These are phyloP conservation scores for Serendipita sp. DNA, from an alignment of 768 basidiomycete species.

Conservation along the genomic window DNA sequence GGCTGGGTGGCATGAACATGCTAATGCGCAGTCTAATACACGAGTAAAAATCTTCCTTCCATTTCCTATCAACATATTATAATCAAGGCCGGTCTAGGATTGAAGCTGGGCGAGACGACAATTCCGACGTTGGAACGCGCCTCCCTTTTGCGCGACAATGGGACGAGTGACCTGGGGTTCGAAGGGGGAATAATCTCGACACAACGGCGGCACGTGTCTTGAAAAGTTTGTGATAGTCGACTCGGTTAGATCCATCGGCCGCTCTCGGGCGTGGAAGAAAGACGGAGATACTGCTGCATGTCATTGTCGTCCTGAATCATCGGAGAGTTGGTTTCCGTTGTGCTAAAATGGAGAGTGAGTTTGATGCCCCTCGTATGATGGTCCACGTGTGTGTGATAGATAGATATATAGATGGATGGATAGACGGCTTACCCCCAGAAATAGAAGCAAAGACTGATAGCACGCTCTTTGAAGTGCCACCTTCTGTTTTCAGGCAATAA, in stretches of 20 bases:
- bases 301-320: not conserved
- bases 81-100: no score
- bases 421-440: constrained; percentile 1
- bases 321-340: not conserved
- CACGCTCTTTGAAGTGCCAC: constrained; percentile 7
- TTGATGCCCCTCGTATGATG: no score
- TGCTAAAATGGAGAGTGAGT: not conserved
- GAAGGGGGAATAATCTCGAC: not conserved
- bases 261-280: not conserved
- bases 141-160: not conserved
- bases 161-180: not conserved
- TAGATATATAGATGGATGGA: no score
- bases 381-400: no score
- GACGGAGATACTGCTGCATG: constrained; percentile 2
- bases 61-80: no score
- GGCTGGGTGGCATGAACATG: no score
- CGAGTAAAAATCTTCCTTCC: no score
- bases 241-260: not conserved
- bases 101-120: no score
- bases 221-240: not conserved
- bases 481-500: not conserved
- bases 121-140: not conserved
- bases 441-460: constrained; percentile 6
- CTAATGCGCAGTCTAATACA: no score
- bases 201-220: not conserved